Evolutionary conservation across 2,329 filamentous ascomycete genomes (phyloP), one percentile per base, ranked within the genome.

Genomic region (Graphiopsis chlorocephala): DNA sequence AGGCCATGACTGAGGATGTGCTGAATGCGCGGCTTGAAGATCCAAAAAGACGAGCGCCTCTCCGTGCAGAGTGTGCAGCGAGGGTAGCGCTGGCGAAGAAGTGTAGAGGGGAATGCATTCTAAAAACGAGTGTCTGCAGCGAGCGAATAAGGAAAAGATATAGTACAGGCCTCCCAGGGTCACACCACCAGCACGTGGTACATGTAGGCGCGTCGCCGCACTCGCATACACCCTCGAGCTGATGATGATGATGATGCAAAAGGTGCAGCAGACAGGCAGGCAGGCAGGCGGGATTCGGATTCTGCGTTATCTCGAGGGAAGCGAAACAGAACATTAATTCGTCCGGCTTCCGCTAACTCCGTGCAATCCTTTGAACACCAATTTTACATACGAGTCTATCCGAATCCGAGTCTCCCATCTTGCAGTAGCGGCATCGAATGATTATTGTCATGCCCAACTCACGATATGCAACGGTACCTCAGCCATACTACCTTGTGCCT

Each of bases 1-100:
- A 69, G 12, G 67, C 67, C 73, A 75, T 75, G 59, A 29, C 31
- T 11, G 47, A 17, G 29, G 59, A 52, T 10, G 59, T 52, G 23
- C 59, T 42, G 29, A 61, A 61, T 20, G 59, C 47, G 45, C 59
- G 59, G 17, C 31, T 52, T 12, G 45, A 26, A 4, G 58, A 33
- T 35, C 28, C 33, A 45, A 50, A 33, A 1, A 61, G 45, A 14
- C 45, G 45, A 14, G 59, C 38, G 47, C 31, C 25, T 31, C 47
- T 20, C 23, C 23, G 31, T 7, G 59, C 23, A 25, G 59, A 52
- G 45, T 15, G n/a, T 33, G 47, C 59, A 15, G 52, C 35, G 58
- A 45, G 31, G 33, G 58, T 45, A 20, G 26, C 48, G 58, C 42
- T 35, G 42, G 58, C 58, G 31, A 61, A 48, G 31, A 20, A 48